phyloP scores from a whole-genome alignment of 768 basidiomycete genomes.

The Collybia nuda region DNA sequence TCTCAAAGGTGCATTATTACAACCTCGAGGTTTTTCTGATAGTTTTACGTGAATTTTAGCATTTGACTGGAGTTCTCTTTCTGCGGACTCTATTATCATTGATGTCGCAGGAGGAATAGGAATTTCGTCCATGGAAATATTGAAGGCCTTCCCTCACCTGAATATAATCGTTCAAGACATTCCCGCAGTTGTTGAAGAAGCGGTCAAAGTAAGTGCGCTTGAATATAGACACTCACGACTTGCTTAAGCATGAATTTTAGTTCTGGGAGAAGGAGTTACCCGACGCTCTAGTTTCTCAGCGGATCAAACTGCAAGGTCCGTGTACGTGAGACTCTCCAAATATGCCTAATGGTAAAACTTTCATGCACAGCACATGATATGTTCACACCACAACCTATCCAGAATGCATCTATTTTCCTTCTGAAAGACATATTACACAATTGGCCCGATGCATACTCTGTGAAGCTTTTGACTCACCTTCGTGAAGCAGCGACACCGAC shows the following conservation, averaged over 20 bases:
- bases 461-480: constrained; percentile 30
- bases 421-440: constrained; percentile 36
- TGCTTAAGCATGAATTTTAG: constrained; percentile 8
- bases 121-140: constrained; percentile 18
- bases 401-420: constrained; percentile 34
- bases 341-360: no score
- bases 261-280: constrained; percentile 24
- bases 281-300: constrained; percentile 18
- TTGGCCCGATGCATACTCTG: constrained; percentile 31
- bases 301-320: constrained; percentile 10
- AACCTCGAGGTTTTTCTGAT: background rate
- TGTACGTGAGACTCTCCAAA: no score
- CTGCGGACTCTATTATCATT: constrained; percentile 19
- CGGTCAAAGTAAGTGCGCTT: background rate
- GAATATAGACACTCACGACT: background rate
- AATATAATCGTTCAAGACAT: constrained; percentile 26
- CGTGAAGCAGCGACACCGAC: constrained; percentile 27
- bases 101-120: constrained; percentile 31
- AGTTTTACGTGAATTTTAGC: constrained; percentile 8
- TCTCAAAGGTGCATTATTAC: constrained; percentile 7
- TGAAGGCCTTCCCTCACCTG: constrained; percentile 15
- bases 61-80: constrained; percentile 22
- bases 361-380: constrained; percentile 30
- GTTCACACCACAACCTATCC: constrained; percentile 33
- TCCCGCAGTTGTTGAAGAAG: constrained; percentile 14